Percentiles rank a stretch among this genome's conserved stretches.
Conservation (phyloP, 2,329 filamentous ascomycete species). For the Orbilia blumenaviensis region DNA sequence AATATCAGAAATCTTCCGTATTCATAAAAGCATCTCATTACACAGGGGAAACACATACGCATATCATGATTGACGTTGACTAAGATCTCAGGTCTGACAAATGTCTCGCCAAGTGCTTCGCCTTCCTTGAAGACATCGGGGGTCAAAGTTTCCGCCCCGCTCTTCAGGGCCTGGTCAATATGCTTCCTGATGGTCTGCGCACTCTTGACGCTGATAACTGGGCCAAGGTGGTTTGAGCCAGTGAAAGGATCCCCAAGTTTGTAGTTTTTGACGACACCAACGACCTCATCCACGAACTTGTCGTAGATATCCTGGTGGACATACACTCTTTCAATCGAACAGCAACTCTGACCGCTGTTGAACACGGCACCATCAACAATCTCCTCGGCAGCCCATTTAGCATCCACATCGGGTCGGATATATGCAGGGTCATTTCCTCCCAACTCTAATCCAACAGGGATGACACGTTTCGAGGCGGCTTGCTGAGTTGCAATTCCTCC, state of each 20-base stretch:
- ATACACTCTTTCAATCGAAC: conserved; percentile 89
- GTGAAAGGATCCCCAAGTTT: conserved; percentile 83
- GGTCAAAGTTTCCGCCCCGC: conserved; percentile 84
- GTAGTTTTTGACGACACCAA: conserved; percentile 73
- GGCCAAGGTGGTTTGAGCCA: conserved; percentile 71
- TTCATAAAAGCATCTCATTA: not conserved
- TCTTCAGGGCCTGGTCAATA: conserved; percentile 80
- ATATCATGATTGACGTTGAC: conserved; percentile 75
- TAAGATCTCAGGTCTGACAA: conserved; percentile 84
- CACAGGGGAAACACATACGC: conserved; percentile 38
- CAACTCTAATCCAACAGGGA: conserved; percentile 87
- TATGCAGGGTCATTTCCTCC: conserved; percentile 97
- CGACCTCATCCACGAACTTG: conserved; percentile 78
- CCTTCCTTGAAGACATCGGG: conserved; percentile 66
- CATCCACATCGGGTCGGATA: conserved; percentile 82
- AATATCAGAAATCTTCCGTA: not conserved
- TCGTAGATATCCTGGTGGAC: conserved; percentile 87
- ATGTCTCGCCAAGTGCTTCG: conserved; percentile 62
- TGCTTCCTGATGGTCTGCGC: conserved; percentile 72
- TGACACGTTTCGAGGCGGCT: conserved; percentile 82
- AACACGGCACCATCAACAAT: conserved; percentile 96
- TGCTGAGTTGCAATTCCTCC: conserved; percentile 86
- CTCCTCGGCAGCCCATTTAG: conserved; percentile 89
- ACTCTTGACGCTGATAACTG: conserved; percentile 78
- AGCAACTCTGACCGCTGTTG: conserved; percentile 98